Evolutionary conservation across 1,284 basidiomycete species (phyloP).

Genomic region (Sphagnurus paluster): DNA sequence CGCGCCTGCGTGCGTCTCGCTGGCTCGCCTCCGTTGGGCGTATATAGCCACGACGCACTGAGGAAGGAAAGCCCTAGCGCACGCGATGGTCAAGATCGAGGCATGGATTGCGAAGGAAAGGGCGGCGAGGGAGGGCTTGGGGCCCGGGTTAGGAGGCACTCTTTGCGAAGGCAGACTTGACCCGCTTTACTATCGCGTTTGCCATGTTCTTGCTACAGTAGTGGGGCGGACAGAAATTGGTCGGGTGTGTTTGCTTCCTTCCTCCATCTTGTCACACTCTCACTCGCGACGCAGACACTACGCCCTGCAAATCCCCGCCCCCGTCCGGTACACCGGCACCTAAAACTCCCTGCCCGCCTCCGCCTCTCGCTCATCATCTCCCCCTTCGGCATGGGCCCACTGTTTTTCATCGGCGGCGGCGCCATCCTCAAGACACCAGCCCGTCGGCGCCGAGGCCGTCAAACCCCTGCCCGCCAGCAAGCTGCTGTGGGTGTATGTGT

Average conservation of each 20-base stretch:
- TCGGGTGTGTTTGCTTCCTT: constrained; percentile 42
- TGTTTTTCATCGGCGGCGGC: constrained; percentile 76
- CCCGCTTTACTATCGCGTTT: constrained; percentile 71
- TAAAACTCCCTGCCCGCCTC: constrained; percentile 70
- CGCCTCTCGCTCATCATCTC: constrained; percentile 58
- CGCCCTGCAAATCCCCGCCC: constrained; percentile 72
- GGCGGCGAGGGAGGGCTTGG: constrained; percentile 53
- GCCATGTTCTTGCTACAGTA: constrained; percentile 71
- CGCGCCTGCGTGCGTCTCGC: too few species aligned
- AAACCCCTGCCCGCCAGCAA: constrained; percentile 59
- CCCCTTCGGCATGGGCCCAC: constrained; percentile 70
- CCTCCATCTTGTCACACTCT: constrained; percentile 31
- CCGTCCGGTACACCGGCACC: constrained; percentile 64
- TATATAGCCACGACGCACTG: constrained; percentile 54
- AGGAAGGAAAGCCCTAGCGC: constrained; percentile 49
- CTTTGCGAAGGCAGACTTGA: constrained; percentile 72
- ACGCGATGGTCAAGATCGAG: constrained; percentile 68
- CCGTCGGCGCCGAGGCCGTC: too few species aligned
- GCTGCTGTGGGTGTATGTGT: constrained; percentile 69
- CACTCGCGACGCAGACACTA: constrained; percentile 61
- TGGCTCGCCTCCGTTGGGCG: constrained; percentile 59
- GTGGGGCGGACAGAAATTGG: constrained; percentile 73
- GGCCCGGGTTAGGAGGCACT: constrained; percentile 66
- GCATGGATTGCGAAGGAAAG: constrained; percentile 68
- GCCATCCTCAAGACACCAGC: constrained; percentile 76